phyloP scores from a whole-genome alignment of 2,329 filamentous ascomycete species.

The Ophiostoma piceae region DNA sequence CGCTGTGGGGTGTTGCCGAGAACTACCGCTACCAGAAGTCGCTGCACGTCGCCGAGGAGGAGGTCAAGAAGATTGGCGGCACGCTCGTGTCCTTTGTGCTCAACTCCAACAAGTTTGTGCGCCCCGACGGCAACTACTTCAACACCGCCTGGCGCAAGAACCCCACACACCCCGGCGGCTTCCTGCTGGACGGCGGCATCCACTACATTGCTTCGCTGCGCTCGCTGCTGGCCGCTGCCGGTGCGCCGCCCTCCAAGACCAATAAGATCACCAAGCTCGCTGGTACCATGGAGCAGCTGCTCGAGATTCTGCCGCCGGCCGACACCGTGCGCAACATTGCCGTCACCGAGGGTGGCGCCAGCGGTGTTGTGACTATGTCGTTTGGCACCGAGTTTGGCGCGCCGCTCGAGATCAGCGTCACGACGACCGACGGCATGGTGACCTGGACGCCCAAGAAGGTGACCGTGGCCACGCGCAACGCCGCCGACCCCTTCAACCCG shows the following conservation, averaged over 20 bases:
- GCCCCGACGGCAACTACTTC: conserved; percentile 42
- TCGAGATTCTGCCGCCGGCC: conserved; percentile 56
- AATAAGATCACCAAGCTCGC: conserved; percentile 44
- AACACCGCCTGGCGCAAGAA: conserved; percentile 57
- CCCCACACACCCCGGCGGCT: conserved; percentile 69
- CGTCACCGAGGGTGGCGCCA: conserved; percentile 29
- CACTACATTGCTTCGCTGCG: conserved; percentile 63
- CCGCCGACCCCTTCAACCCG: not conserved
- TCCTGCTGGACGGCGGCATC: conserved; percentile 70
- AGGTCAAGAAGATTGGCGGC: conserved; percentile 31
- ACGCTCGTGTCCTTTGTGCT: conserved; percentile 37
- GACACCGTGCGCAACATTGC: conserved; percentile 59
- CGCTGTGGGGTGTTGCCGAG: conserved; percentile 61
- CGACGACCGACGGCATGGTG: conserved; percentile 32
- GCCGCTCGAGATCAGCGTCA: conserved; percentile 30
- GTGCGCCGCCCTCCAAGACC: conserved; percentile 25
- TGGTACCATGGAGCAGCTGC: conserved; percentile 52
- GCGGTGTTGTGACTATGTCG: conserved; percentile 30
- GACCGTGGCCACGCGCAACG: conserved; percentile 24
- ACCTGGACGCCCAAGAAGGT: conserved; percentile 29
- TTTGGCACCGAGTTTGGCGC: conserved; percentile 35
- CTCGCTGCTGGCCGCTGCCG: conserved; percentile 48
- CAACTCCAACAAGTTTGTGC: conserved; percentile 42
- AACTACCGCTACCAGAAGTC: conserved; percentile 55
- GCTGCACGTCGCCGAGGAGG: conserved; percentile 28